Evolutionary conservation across 257 asterid species (phyloP), one percentile per base, ranked within the genome.

Genomic region (Gentiana dahurica): DNA sequence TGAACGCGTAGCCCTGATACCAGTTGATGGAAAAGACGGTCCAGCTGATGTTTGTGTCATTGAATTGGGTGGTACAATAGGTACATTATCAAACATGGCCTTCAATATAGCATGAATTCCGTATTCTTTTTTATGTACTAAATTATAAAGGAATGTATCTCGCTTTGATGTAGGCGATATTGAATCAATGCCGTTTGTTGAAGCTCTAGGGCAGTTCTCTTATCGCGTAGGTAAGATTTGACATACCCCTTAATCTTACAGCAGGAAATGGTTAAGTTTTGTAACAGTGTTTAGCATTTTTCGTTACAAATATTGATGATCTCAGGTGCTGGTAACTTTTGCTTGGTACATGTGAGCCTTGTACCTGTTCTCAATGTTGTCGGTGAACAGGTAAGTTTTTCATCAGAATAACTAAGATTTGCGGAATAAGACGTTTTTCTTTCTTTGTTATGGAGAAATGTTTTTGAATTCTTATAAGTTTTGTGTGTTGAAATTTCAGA

Each of bases 261-360:
- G 34, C 47, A 38, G 36, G 59, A 35, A 52, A 59, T 54, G 49
- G 34, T 8, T 59, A 36, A 38, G 12, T 12, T n/a, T 59, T 34
- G 53, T 49, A 24, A 24, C 24, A 24, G 24, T 53, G 12, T 37
- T 67, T 51, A 39, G 33, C 48, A 38, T 51, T 39, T 48, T 50
- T 66, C 9, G 53, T 5, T 12, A 52, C 50, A 43, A 70, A 47
- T 43, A 49, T 66, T 58, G 44, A 53, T 54, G 47, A 56, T 80
- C 59, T 65, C 74, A 89, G 97, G 97, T 55, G 81, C 76, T 68
- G 97, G 86, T 50, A 89, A 89, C 75, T 89, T 89, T 70, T 89
- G 97, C 77, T 79, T 89, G 77, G 71, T 85, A 58, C 97, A 89
- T 78, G 97, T 89, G 68, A 89, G 97, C 77, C 88, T 89, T 71